phyloP scores from a whole-genome alignment of 2,329 filamentous ascomycete species.

The Neurospora crassa region DNA sequence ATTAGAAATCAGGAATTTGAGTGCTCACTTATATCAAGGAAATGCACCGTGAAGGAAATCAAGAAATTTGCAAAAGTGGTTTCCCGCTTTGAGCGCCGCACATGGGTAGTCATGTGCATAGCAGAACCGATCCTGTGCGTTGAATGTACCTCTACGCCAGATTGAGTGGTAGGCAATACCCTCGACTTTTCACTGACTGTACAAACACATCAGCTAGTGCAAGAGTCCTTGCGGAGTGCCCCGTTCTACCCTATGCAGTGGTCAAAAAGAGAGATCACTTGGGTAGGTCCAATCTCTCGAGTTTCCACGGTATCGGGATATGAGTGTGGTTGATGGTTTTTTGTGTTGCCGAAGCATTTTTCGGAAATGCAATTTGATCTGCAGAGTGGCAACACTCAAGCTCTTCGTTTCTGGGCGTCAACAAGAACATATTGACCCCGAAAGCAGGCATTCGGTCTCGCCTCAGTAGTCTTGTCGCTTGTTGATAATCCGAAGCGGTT shows the following conservation, averaged over 20 bases:
- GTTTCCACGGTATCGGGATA: background rate
- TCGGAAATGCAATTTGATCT: background rate
- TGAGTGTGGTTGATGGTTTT: background rate
- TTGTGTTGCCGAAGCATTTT: background rate
- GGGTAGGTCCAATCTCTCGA: too few relatives aligned
- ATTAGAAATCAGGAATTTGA: background rate
- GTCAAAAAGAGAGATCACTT: too few relatives aligned
- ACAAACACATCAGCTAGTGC: background rate
- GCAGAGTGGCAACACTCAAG: background rate
- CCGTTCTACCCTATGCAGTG: background rate
- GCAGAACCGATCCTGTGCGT: background rate
- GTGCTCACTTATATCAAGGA: background rate
- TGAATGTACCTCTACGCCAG: background rate
- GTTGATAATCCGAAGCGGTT: background rate
- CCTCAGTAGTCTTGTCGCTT: background rate
- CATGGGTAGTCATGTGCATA: background rate
- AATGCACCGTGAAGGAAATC: background rate
- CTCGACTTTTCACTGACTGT: background rate
- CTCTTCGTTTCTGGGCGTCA: background rate
- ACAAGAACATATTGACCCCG: background rate
- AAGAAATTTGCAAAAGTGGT: too few relatives aligned
- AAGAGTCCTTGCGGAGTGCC: background rate
- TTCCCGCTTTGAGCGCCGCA: background rate
- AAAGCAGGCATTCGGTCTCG: background rate
- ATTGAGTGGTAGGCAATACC: background rate